These are phyloP conservation scores for Zymoseptoria brevis DNA, from an alignment of 2,329 filamentous ascomycete genomes.

Conservation along the genomic window DNA sequence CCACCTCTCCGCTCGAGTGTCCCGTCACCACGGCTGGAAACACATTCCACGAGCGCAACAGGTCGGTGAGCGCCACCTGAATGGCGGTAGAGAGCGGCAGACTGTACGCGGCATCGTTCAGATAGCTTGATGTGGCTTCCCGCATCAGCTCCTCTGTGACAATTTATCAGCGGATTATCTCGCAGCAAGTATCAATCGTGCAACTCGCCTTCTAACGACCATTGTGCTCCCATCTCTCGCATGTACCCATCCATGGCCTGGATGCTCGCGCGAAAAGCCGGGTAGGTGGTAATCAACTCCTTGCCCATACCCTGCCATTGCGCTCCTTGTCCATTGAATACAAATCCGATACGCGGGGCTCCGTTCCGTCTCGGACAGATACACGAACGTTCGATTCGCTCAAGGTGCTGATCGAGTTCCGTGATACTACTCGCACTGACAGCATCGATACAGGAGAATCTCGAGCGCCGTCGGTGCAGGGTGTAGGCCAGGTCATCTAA, in stretches of 20 bases:
- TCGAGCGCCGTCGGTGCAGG: too few relatives aligned
- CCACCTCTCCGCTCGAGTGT: constrained; percentile 14
- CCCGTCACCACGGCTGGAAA: constrained; percentile 21
- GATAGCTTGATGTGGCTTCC: too few relatives aligned
- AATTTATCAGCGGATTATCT: too few relatives aligned
- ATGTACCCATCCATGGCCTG: too few relatives aligned
- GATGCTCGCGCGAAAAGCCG: too few relatives aligned
- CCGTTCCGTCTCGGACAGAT: neutral
- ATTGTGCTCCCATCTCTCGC: too few relatives aligned
- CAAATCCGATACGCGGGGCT: neutral
- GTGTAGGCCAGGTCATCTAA: too few relatives aligned
- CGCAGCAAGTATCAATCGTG: too few relatives aligned
- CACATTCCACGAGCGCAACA: constrained; percentile 26
- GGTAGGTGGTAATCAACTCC: constrained; percentile 4
- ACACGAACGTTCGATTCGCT: neutral
- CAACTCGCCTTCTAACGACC: too few relatives aligned
- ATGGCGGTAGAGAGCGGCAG: constrained; percentile 46
- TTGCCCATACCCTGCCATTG: constrained; percentile 13
- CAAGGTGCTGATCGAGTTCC: neutral
- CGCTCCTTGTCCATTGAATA: constrained; percentile 14
- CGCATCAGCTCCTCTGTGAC: too few relatives aligned
- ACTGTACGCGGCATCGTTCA: neutral
- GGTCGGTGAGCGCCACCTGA: constrained; percentile 44
- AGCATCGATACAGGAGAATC: neutral
- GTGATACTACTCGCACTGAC: neutral